phyloP scores from a whole-genome alignment of 345 rosid genomes.

The Turnera subulata region DNA sequence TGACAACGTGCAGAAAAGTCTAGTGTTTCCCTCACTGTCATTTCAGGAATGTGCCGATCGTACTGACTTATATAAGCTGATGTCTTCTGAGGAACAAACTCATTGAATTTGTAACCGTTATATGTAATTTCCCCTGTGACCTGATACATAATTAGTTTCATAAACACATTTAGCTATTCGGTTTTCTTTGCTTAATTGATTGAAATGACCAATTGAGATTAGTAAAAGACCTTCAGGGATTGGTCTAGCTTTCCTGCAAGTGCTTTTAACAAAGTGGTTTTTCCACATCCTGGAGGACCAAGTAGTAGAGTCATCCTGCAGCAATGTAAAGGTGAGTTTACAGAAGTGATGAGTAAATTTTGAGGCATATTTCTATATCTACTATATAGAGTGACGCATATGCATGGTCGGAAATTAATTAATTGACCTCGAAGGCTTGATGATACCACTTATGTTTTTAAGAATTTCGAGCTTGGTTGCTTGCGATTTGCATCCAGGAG shows the following conservation, averaged over 20 bases:
- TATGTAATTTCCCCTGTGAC: constrained; percentile 30
- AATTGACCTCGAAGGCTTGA: constrained; percentile 50
- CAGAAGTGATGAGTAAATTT: no score
- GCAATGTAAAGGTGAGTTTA: no score
- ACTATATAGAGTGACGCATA: no score
- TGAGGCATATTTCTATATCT: no score
- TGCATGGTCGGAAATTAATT: no score
- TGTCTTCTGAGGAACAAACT: constrained; percentile 39
- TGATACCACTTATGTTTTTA: constrained; percentile 39
- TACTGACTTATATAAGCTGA: constrained; percentile 41
- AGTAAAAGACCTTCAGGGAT: constrained; percentile 42
- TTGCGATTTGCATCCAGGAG: not conserved
- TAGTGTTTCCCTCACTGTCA: constrained; percentile 41
- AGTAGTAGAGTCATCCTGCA: constrained; percentile 44
- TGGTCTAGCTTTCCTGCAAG: constrained; percentile 39
- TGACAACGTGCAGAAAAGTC: constrained; percentile 42
- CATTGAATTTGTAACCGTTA: constrained; percentile 32
- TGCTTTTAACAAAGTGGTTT: constrained; percentile 43
- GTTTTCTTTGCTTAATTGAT: no score
- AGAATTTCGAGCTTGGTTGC: constrained; percentile 25
- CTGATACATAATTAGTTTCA: constrained; percentile 8
- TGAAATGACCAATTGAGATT: no score
- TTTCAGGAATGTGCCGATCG: constrained; percentile 33
- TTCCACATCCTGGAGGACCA: constrained; percentile 57
- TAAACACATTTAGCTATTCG: no score